phyloP scores from a whole-genome alignment of 78 protist species.

The Cyanophora paradoxa region DNA sequence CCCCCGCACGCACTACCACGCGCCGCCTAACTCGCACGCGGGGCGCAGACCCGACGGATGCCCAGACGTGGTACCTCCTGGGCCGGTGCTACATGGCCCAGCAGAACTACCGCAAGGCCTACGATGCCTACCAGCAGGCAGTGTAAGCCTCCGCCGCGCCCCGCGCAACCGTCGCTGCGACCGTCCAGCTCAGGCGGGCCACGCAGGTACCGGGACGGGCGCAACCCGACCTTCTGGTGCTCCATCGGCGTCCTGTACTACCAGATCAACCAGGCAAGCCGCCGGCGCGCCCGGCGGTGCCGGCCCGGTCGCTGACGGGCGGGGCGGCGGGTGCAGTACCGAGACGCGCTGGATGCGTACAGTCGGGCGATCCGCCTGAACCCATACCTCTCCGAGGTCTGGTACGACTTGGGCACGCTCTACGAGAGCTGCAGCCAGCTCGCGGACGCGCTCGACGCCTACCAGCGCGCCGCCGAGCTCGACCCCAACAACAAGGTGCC shows the following conservation, averaged over 20 bases:
- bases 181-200: too few species aligned
- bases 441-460: constrained; percentile 26
- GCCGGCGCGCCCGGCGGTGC: too few species aligned
- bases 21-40: too few species aligned
- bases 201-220: constrained; percentile 60
- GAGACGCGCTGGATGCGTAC: constrained; percentile 81
- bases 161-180: too few species aligned
- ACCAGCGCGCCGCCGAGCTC: constrained; percentile 22
- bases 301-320: too few species aligned
- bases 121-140: constrained; percentile 76
- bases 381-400: constrained; percentile 57
- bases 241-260: constrained; percentile 78
- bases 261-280: constrained; percentile 62
- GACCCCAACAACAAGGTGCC: constrained; percentile 20
- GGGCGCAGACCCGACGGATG: constrained; percentile 61
- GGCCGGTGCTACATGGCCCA: constrained; percentile 76
- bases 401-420: constrained; percentile 80
- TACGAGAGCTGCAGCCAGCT: constrained; percentile 71
- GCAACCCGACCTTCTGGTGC: constrained; percentile 79
- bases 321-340: constrained; percentile 42
- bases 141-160: too few species aligned
- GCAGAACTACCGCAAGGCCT: constrained; percentile 64
- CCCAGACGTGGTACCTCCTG: constrained; percentile 71
- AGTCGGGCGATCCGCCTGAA: constrained; percentile 68
- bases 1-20: too few species aligned